Evolutionary conservation across 805 yeast genomes (phyloP).

Genomic region (Hanseniaspora hatyaiensis): DNA sequence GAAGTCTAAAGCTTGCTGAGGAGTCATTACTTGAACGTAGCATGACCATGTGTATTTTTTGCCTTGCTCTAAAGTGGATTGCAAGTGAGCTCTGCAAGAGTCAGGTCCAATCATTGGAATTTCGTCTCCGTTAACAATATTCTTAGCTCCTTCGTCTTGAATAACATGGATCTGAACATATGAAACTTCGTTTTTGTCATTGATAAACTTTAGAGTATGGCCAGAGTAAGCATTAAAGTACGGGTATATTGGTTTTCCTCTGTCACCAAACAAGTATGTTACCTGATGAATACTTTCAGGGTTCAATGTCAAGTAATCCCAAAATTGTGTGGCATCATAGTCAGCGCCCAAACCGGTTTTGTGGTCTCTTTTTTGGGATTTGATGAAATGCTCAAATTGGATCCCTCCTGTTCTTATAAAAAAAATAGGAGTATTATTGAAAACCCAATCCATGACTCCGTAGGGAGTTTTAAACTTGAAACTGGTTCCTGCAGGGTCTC

Average conservation of each 20-base stretch:
- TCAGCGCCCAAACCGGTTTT: slow-evolving; percentile 34
- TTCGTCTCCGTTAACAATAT: slow-evolving; percentile 34
- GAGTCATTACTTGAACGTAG: slow-evolving; percentile 58
- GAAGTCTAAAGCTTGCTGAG: slow-evolving; percentile 59
- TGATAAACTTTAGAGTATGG: slow-evolving; percentile 49
- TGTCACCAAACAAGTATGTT: slow-evolving; percentile 44
- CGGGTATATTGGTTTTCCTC: slow-evolving; percentile 47
- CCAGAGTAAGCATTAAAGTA: slow-evolving; percentile 55
- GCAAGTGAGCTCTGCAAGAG: slow-evolving; percentile 31
- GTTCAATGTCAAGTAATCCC: slow-evolving; percentile 49
- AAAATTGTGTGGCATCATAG: slow-evolving; percentile 39
- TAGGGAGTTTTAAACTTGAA: slow-evolving; percentile 66
- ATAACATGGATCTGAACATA: slow-evolving; percentile 47
- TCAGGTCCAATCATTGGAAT: slow-evolving; percentile 43
- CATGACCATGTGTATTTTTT: slow-evolving; percentile 42
- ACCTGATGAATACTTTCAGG: slow-evolving; percentile 49
- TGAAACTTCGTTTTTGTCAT: slow-evolving; percentile 38
- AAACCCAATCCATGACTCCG: slow-evolving; percentile 56
- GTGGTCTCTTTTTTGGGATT: slow-evolving; percentile 80
- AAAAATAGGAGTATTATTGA: slow-evolving; percentile 77
- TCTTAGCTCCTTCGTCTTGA: slow-evolving; percentile 42
- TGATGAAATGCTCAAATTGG: slow-evolving; percentile 79
- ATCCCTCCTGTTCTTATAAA: slow-evolving; percentile 68
- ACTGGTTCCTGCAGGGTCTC: slow-evolving; percentile 82
- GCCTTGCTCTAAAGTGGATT: slow-evolving; percentile 38